Percentiles rank a stretch among this genome's conserved stretches.
Evolutionary conservation across 257 asterid genomes (phyloP).

Genomic region (Apocynum venetum): DNA sequence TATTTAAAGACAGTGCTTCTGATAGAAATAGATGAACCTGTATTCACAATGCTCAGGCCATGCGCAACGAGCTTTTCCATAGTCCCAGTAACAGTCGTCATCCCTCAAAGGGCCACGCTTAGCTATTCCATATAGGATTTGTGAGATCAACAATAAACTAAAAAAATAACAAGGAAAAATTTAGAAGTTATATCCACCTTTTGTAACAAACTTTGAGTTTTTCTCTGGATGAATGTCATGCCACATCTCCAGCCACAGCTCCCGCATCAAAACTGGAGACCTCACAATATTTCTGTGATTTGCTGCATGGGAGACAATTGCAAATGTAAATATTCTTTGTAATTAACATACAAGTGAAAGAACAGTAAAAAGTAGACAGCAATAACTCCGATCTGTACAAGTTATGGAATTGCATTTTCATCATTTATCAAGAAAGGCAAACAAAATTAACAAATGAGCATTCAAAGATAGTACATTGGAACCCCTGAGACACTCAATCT

Average conservation of each 20-base stretch:
- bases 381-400: background rate
- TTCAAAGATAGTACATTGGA: background rate
- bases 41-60: constrained; percentile 96
- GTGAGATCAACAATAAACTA: constrained; percentile 4
- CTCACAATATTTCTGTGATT: constrained; percentile 95
- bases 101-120: constrained; percentile 95
- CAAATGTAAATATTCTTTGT: background rate
- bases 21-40: constrained; percentile 44
- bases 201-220: constrained; percentile 71
- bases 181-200: constrained; percentile 42
- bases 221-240: constrained; percentile 93
- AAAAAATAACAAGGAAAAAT: background rate
- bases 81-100: constrained; percentile 99
- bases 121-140: constrained; percentile 36
- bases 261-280: constrained; percentile 87
- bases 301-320: constrained; percentile 50
- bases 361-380: background rate
- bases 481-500: background rate
- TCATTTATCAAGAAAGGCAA: background rate
- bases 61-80: constrained; percentile 97
- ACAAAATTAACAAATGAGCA: background rate
- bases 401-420: background rate
- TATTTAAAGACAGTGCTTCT: background rate
- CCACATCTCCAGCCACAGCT: constrained; percentile 99
- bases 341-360: background rate